A percentile compares a stretch with the other conserved stretches of the same genome.
Evolutionary conservation across 2,329 filamentous ascomycete species (phyloP).

Genomic region (Colletotrichum tropicicola): DNA sequence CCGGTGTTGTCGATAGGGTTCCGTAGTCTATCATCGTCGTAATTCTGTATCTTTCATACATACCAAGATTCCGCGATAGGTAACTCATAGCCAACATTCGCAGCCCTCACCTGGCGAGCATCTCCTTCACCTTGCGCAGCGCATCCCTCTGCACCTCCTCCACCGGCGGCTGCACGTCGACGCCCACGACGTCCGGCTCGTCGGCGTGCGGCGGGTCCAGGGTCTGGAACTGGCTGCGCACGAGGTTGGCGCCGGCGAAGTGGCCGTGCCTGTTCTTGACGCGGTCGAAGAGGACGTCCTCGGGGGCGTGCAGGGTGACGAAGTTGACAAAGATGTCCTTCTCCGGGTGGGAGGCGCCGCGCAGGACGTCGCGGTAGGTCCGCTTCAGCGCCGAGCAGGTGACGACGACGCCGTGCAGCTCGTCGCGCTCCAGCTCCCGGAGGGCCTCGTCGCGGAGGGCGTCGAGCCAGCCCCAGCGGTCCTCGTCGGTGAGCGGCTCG

Average conservation of each 20-base stretch:
- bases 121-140: slow-evolving; percentile 31
- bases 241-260: slow-evolving; percentile 80
- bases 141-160: slow-evolving; percentile 56
- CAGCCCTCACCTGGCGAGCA: not conserved
- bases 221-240: slow-evolving; percentile 74
- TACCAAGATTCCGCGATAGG: too few species aligned
- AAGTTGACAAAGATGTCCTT: slow-evolving; percentile 72
- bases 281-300: slow-evolving; percentile 68
- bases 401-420: slow-evolving; percentile 70
- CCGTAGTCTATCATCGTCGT: too few species aligned
- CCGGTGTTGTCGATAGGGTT: too few species aligned
- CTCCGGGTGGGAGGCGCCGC: slow-evolving; percentile 64
- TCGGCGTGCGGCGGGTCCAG: slow-evolving; percentile 71
- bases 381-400: slow-evolving; percentile 84
- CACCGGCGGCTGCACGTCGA: slow-evolving; percentile 56
- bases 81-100: not conserved
- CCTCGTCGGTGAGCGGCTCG: slow-evolving; percentile 75
- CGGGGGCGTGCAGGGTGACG: slow-evolving; percentile 73
- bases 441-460: slow-evolving; percentile 61
- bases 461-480: slow-evolving; percentile 82
- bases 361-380: slow-evolving; percentile 77
- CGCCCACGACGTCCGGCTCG: slow-evolving; percentile 62
- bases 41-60: too few species aligned
- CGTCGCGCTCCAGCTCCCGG: slow-evolving; percentile 46
- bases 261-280: slow-evolving; percentile 72